Percentiles rank a stretch among this genome's conserved stretches.
Evolutionary conservation across 371 early-diverging fungal species (phyloP).

Genomic region (Rhizopus delemar): DNA sequence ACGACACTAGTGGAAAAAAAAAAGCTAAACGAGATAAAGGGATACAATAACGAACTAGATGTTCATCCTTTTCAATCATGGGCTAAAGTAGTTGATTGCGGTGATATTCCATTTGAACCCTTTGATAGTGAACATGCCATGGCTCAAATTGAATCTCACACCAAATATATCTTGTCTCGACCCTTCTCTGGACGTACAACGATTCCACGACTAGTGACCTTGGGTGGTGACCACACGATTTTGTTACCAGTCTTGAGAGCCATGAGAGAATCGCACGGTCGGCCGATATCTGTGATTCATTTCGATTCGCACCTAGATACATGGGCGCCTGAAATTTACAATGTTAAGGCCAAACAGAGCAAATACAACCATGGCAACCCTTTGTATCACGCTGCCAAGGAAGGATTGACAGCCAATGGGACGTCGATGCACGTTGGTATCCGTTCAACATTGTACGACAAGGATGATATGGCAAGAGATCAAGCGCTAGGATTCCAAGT

Average conservation of each 20-base stretch:
- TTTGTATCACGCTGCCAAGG: conserved; percentile 52
- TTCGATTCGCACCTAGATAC: conserved; percentile 58
- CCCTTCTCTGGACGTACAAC: conserved; percentile 23
- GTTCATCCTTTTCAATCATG: conserved; percentile 50
- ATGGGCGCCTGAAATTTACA: conserved; percentile 48
- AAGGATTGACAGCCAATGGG: conserved; percentile 51
- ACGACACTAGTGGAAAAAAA: background rate
- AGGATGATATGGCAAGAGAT: conserved; percentile 41
- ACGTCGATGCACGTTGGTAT: conserved; percentile 57
- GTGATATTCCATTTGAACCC: conserved; percentile 53
- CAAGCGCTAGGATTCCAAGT: conserved; percentile 46
- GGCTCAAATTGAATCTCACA: conserved; percentile 40
- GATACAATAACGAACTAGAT: conserved; percentile 38
- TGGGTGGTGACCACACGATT: conserved; percentile 54
- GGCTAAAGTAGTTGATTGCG: conserved; percentile 55
- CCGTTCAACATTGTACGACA: conserved; percentile 43
- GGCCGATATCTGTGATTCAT: conserved; percentile 50
- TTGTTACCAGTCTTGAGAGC: conserved; percentile 46
- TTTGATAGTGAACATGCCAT: conserved; percentile 49
- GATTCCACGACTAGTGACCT: conserved; percentile 42
- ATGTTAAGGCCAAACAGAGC: conserved; percentile 37
- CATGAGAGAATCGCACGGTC: conserved; percentile 35
- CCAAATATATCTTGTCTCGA: conserved; percentile 39
- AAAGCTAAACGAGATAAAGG: conserved; percentile 14
- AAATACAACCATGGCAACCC: conserved; percentile 47